These are phyloP conservation scores for Candida ipomoeae DNA, from an alignment of 805 yeast species.

Conservation along the genomic window DNA sequence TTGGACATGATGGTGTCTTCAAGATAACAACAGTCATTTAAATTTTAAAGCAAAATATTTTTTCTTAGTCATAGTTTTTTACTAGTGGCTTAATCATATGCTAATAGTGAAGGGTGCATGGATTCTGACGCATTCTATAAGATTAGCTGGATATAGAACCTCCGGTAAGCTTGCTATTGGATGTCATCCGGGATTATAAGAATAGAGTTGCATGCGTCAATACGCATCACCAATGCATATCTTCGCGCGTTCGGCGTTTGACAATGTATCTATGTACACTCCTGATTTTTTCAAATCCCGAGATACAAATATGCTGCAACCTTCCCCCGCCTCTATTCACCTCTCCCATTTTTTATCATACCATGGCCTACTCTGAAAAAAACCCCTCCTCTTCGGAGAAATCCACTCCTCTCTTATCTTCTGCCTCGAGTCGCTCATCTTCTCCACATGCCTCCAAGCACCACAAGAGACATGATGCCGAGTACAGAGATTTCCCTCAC, in stretches of 20 bases:
- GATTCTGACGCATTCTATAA: too few relatives aligned
- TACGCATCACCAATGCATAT: neutral
- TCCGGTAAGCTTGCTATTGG: neutral
- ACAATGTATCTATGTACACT: neutral
- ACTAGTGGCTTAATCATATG: too few relatives aligned
- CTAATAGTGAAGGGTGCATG: too few relatives aligned
- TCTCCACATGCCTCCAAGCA: neutral
- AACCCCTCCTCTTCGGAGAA: neutral
- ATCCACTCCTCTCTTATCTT: neutral
- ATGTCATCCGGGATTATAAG: neutral
- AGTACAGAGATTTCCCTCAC: constrained; percentile 1
- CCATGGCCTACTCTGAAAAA: constrained; percentile 1
- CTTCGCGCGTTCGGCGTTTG: neutral
- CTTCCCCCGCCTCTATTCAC: neutral
- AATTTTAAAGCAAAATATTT: too few relatives aligned
- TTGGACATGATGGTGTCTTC: neutral
- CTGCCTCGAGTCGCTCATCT: neutral
- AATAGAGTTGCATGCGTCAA: neutral
- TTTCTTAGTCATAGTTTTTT: too few relatives aligned
- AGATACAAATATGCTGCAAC: neutral
- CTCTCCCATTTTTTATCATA: neutral
- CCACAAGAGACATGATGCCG: neutral
- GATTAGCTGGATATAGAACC: too few relatives aligned
- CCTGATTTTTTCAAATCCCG: constrained; percentile 3
- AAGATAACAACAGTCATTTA: too few relatives aligned